Conservation (phyloP, 2,329 filamentous ascomycete genomes). For the Cladosporium colombiae region DNA sequence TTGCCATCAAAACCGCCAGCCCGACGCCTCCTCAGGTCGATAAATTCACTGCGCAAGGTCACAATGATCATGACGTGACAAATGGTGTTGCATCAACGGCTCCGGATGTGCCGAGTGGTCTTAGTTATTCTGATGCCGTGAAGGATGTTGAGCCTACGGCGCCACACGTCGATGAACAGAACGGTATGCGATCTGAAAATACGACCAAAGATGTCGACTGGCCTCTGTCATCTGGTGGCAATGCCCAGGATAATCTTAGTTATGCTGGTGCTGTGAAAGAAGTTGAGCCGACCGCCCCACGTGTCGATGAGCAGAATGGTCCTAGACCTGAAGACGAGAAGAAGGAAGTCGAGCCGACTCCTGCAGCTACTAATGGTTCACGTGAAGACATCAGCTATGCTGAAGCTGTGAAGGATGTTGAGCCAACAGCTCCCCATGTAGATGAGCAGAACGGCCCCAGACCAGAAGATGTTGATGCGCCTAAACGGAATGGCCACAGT, state of each 20-base stretch:
- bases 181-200: conserved; percentile 28
- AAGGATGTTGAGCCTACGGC: conserved; percentile 17
- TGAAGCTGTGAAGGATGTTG: conserved; percentile 10
- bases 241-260: conserved; percentile 18
- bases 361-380: not conserved
- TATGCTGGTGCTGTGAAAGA: conserved; percentile 22
- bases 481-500: conserved; percentile 21
- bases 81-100: conserved; percentile 26
- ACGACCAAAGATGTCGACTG: conserved; percentile 27
- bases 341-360: not conserved
- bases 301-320: conserved; percentile 23
- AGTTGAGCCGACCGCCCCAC: conserved; percentile 10
- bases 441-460: conserved; percentile 26
- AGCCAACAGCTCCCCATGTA: conserved; percentile 17
- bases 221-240: conserved; percentile 21
- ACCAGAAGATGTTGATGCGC: conserved; percentile 26
- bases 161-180: conserved; percentile 24
- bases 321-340: conserved; percentile 20
- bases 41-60: conserved; percentile 6
- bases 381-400: conserved; percentile 17
- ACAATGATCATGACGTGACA: conserved; percentile 30
- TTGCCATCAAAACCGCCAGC: conserved; percentile 1
- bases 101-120: conserved; percentile 23
- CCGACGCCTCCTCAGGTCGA: conserved; percentile 17
- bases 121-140: conserved; percentile 18